Evolutionary conservation across 768 basidiomycete species (phyloP), one percentile per base, ranked within the genome.

Genomic region (Boletus huronensis): DNA sequence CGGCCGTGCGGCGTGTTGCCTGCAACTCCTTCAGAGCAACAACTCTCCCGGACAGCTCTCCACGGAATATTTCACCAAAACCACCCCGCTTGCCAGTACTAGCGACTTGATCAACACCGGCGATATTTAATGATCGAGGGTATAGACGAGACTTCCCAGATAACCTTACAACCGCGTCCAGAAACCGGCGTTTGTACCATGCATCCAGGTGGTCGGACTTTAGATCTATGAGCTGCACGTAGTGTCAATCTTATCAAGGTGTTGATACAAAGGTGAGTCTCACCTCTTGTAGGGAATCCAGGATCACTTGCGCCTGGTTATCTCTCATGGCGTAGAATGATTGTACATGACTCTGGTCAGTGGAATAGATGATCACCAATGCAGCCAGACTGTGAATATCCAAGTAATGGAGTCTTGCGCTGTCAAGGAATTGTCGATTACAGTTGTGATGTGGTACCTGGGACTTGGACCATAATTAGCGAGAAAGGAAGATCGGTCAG

Each of bases 21-120:
- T 63, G 66, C 21, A 73, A 34, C 17, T 66, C 64, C 48, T 73
- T 73, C 47, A 74, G 47, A 3, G 70, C 72, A 13, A 74, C 70
- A 21, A 56, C 48, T 48, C 58, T 68, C 19, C 60, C 67, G 3
- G 52, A 63, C 21, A 66, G 55, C 26, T 39, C 50, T 14, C 72
- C 72, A 28, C 64, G 62, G 47, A 62, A 72, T 48, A 73, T 68
- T 44, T 67, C 61, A 35, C 72, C 72, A 53, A 68, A 75, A 3
- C 66, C 67, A 34, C 72, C 72, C 29, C 55, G 55, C 10, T 61
- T 57, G 6, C 54, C 44, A 2, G 66, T 63, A 17, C 42, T 38
- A 21, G 25, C 19, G 6, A 56, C 41, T 32, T 59, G 45, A 6
- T 60, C 58, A 6, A 59, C 61, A 6, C 57, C 59, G 1, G 34